Evolutionary conservation across 1,139 yeast species (phyloP).

Genomic region (Magnusiomyces suaveolens): DNA sequence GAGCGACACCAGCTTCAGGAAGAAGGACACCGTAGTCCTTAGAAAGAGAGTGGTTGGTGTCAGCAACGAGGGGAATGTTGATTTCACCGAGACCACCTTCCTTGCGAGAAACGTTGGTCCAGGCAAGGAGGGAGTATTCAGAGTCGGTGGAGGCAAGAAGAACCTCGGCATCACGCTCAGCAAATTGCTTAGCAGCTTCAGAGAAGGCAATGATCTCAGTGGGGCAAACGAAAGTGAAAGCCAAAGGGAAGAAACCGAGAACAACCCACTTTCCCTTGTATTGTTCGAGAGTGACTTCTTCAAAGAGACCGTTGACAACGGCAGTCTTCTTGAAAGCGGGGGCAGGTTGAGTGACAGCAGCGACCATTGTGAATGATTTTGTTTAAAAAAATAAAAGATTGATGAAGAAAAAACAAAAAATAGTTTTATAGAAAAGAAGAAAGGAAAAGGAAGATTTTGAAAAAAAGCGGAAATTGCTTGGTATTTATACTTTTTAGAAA

Average conservation of each 20-base stretch:
- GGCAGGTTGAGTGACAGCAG: slow-evolving; percentile 87
- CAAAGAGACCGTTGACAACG: slow-evolving; percentile 90
- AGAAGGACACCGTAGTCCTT: slow-evolving; percentile 94
- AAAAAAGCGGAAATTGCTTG: background rate
- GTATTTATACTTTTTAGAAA: slow-evolving; percentile 1
- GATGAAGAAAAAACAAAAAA: background rate
- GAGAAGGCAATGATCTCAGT: slow-evolving; percentile 98
- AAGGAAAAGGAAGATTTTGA: background rate
- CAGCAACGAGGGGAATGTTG: slow-evolving; percentile 88
- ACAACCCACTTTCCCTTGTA: slow-evolving; percentile 97
- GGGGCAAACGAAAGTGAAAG: slow-evolving; percentile 98
- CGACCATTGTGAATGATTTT: slow-evolving; percentile 50
- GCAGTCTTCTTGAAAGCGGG: slow-evolving; percentile 95
- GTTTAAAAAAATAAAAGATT: background rate
- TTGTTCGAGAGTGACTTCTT: slow-evolving; percentile 86
- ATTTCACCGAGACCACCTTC: slow-evolving; percentile 98
- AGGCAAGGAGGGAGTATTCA: slow-evolving; percentile 91
- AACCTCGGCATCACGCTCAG: slow-evolving; percentile 78
- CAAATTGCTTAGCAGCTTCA: slow-evolving; percentile 82
- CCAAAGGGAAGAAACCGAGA: slow-evolving; percentile 94
- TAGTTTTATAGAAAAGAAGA: background rate
- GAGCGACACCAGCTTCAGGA: slow-evolving; percentile 91
- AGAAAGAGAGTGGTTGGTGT: slow-evolving; percentile 90
- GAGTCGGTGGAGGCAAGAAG: slow-evolving; percentile 97
- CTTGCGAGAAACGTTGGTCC: slow-evolving; percentile 94